Evolutionary conservation across 1,139 yeast species (phyloP).

Genomic region (Suhomyces kunorum): DNA sequence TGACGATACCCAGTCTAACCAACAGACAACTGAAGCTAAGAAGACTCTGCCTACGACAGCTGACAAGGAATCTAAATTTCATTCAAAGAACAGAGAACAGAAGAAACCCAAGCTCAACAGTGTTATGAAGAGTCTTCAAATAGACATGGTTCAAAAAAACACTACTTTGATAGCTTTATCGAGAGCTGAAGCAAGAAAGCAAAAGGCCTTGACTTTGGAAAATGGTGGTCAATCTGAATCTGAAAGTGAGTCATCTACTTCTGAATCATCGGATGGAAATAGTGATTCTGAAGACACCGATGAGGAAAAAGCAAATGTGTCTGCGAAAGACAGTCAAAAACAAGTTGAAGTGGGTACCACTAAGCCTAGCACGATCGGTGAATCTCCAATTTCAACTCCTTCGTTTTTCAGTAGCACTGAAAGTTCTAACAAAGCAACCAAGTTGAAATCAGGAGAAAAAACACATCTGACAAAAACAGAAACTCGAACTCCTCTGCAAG

Average conservation of each 20-base stretch:
- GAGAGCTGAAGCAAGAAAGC: not conserved
- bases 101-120: constrained; percentile 1
- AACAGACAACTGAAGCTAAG: too few species aligned
- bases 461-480: not conserved
- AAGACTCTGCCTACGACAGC: not conserved
- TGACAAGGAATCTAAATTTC: not conserved
- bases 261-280: not conserved
- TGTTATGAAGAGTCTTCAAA: constrained; percentile 22
- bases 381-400: not conserved
- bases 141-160: constrained; percentile 25
- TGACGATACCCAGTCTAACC: too few species aligned
- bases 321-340: too few species aligned
- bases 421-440: not conserved
- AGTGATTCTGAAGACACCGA: not conserved
- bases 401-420: not conserved
- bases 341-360: too few species aligned
- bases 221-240: not conserved
- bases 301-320: too few species aligned
- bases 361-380: not conserved
- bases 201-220: not conserved
- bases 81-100: not conserved
- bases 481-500: not conserved
- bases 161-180: constrained; percentile 6
- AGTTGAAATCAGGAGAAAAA: not conserved
- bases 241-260: not conserved